These are phyloP conservation scores for Cryphonectria carpinicola DNA, from an alignment of 2,329 filamentous ascomycete species.

Conservation along the genomic window DNA sequence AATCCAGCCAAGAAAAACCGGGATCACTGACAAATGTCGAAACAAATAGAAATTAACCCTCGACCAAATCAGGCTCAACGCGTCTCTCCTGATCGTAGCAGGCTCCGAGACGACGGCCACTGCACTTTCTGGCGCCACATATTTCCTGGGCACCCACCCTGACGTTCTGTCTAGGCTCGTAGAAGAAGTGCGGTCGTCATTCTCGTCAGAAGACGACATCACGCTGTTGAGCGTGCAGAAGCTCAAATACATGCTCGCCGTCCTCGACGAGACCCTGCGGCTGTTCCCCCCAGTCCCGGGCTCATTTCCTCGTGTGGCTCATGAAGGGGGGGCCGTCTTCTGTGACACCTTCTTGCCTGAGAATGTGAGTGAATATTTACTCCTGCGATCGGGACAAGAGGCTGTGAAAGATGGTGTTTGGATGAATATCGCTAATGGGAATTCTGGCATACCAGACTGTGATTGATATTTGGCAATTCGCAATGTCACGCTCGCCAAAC, in stretches of 20 bases:
- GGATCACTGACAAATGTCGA: background rate
- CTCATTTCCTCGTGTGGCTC: constrained; percentile 31
- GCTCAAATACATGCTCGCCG: constrained; percentile 38
- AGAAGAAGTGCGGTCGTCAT: constrained; percentile 44
- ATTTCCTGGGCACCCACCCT: constrained; percentile 44
- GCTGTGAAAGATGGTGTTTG: background rate
- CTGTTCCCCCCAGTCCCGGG: constrained; percentile 35
- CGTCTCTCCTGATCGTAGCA: constrained; percentile 42
- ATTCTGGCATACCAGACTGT: constrained; percentile 38
- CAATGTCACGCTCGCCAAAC: constrained; percentile 44
- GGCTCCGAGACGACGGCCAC: constrained; percentile 56
- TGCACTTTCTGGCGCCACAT: constrained; percentile 42
- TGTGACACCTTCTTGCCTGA: constrained; percentile 37
- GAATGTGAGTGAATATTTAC: constrained; percentile 35
- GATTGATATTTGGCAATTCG: constrained; percentile 47
- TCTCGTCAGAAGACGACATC: constrained; percentile 40
- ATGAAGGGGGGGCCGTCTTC: constrained; percentile 37
- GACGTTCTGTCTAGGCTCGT: constrained; percentile 42
- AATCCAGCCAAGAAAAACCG: background rate
- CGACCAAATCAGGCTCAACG: constrained; percentile 30
- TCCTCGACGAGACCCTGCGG: constrained; percentile 39
- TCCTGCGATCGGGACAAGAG: background rate
- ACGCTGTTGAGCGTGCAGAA: constrained; percentile 32
- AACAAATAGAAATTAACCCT: constrained; percentile 17
- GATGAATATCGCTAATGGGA: background rate